These are phyloP conservation scores for Quercus aquifolioides DNA, from an alignment of 306 rosid genomes.

Conservation along the genomic window DNA sequence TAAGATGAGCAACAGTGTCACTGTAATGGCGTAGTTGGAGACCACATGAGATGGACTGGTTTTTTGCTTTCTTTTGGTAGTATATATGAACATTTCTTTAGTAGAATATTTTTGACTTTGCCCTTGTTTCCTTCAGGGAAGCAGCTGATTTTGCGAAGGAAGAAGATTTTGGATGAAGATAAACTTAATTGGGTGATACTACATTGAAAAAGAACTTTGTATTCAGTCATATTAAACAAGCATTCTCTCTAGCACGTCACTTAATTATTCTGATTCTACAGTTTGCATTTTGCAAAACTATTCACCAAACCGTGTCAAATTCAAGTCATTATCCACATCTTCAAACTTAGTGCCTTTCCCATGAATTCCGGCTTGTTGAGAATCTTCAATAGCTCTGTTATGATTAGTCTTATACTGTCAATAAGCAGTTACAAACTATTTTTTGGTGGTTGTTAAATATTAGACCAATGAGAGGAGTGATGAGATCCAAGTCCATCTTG, in stretches of 20 bases:
- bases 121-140: slow-evolving; percentile 40
- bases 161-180: background rate
- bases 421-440: background rate
- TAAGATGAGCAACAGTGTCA: slow-evolving; percentile 29
- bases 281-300: background rate
- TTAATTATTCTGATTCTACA: background rate
- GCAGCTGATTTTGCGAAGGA: slow-evolving; percentile 11
- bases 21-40: slow-evolving; percentile 22
- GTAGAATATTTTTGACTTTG: slow-evolving; percentile 27
- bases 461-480: too few relatives aligned
- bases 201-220: background rate
- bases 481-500: too few relatives aligned
- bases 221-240: background rate
- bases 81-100: background rate
- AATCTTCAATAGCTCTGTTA: background rate
- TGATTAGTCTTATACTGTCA: background rate
- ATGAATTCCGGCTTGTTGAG: background rate
- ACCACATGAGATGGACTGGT: slow-evolving; percentile 21
- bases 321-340: background rate
- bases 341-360: background rate
- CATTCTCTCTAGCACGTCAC: background rate
- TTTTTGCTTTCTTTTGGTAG: background rate
- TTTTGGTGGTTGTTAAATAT: too few relatives aligned
- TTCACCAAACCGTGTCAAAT: background rate
- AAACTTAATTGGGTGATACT: background rate